A percentile compares a stretch with the other conserved stretches of the same genome.
Conservation (phyloP, 768 basidiomycete genomes). For the Pleurotus platypus region DNA sequence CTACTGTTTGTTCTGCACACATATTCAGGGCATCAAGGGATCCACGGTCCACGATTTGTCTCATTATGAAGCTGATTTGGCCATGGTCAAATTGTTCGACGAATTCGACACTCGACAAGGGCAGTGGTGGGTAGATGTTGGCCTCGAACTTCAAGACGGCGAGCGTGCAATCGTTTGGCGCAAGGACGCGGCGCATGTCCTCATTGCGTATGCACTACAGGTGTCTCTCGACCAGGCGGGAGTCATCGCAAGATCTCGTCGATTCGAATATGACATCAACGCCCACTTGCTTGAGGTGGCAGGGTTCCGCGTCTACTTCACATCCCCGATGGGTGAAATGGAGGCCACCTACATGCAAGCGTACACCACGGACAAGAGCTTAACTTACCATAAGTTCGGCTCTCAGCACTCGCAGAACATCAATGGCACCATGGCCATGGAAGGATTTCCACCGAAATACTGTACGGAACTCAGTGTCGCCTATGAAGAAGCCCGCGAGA, state of each 20-base stretch:
- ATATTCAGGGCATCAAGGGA: neutral
- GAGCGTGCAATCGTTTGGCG: neutral
- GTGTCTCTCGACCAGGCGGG: neutral
- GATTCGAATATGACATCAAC: neutral
- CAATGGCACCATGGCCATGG: neutral
- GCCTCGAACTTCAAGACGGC: neutral
- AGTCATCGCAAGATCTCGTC: neutral
- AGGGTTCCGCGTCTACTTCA: neutral
- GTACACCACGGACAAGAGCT: neutral
- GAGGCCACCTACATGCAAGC: neutral
- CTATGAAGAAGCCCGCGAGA: neutral
- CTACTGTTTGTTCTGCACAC: neutral
- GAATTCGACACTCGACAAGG: neutral
- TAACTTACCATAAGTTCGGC: neutral
- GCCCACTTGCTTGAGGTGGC: neutral
- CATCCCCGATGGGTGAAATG: neutral
- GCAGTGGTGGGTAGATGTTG: slow-evolving; percentile 1
- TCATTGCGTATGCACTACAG: too few species aligned
- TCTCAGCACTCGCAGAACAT: neutral
- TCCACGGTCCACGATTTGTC: neutral
- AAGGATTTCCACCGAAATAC: neutral
- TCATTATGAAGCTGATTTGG: neutral
- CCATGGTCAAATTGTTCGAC: neutral
- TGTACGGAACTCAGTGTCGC: neutral
- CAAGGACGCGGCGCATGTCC: neutral